Percentiles rank a stretch among this genome's conserved stretches.
Evolutionary conservation across 73 alveolate species (phyloP).

Genomic region (Loxodes magnus): DNA sequence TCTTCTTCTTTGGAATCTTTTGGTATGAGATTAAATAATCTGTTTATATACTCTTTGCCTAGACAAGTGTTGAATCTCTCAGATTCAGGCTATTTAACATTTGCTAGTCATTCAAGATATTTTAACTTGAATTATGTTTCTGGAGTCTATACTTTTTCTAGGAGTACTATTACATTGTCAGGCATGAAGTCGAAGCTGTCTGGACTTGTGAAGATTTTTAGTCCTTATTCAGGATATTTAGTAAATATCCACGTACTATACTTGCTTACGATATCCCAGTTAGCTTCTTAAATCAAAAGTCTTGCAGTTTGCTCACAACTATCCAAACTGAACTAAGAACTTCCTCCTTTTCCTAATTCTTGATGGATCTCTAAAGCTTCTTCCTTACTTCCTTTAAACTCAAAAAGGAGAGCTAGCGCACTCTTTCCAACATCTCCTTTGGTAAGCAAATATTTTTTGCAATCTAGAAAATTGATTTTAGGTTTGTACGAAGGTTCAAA

Average conservation of each 20-base stretch:
- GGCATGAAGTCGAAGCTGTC: background rate
- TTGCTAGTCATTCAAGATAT: constrained; percentile 7
- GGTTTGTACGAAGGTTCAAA: constrained; percentile 10
- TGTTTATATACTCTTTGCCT: background rate
- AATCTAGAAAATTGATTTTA: background rate
- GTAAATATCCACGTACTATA: constrained; percentile 6
- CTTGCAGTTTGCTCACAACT: constrained; percentile 1
- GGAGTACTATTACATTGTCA: background rate
- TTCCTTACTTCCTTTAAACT: constrained; percentile 1
- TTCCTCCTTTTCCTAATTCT: background rate
- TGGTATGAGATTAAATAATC: background rate
- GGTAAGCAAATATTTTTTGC: background rate
- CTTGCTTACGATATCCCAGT: background rate
- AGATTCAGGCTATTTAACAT: constrained; percentile 2
- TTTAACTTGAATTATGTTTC: background rate
- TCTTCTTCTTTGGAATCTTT: background rate
- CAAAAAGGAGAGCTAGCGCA: constrained; percentile 10
- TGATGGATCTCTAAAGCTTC: constrained; percentile 5
- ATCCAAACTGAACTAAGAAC: background rate
- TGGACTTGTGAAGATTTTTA: constrained; percentile 7
- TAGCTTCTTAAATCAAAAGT: constrained; percentile 1
- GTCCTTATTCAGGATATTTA: constrained; percentile 2
- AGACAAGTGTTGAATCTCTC: constrained; percentile 12
- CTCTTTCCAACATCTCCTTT: background rate
- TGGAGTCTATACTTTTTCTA: background rate